Percentiles rank a stretch among this genome's conserved stretches.
phyloP scores from a whole-genome alignment of 306 rosid species.

The Casuarina glauca region DNA sequence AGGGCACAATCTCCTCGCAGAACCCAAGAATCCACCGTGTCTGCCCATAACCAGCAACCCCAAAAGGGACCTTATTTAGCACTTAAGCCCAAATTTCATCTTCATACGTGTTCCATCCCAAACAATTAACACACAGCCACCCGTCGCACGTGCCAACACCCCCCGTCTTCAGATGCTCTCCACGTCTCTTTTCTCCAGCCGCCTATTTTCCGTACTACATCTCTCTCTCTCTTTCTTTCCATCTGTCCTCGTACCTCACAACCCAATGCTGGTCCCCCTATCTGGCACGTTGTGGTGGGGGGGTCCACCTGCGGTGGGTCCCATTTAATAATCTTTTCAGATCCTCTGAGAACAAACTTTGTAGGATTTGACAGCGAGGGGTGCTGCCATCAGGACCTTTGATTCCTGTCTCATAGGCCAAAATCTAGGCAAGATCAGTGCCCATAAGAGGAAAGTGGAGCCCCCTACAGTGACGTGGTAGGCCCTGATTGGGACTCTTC shows the following conservation, averaged over 20 bases:
- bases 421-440: not conserved
- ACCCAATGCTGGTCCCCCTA: constrained; percentile 8
- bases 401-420: constrained; percentile 5
- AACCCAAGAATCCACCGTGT: constrained; percentile 49
- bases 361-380: not conserved
- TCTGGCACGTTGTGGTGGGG: constrained; percentile 3
- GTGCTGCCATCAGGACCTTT: not conserved
- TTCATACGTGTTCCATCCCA: constrained; percentile 13
- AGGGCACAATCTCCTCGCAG: constrained; percentile 46
- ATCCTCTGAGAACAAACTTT: not conserved
- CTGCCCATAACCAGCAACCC: constrained; percentile 45
- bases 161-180: not conserved
- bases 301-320: constrained; percentile 35
- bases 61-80: not conserved
- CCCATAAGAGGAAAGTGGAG: constrained; percentile 26
- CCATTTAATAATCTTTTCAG: constrained; percentile 8
- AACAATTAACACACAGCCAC: not conserved
- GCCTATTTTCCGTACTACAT: constrained; percentile 28
- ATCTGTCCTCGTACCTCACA: constrained; percentile 15
- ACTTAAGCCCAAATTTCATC: not conserved
- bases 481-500: not conserved
- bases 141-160: constrained; percentile 22
- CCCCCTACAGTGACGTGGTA: constrained; percentile 23
- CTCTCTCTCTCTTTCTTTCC: constrained; percentile 4
- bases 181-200: constrained; percentile 25